phyloP scores from a whole-genome alignment of 345 rosid genomes.

The Salix suchowensis region DNA sequence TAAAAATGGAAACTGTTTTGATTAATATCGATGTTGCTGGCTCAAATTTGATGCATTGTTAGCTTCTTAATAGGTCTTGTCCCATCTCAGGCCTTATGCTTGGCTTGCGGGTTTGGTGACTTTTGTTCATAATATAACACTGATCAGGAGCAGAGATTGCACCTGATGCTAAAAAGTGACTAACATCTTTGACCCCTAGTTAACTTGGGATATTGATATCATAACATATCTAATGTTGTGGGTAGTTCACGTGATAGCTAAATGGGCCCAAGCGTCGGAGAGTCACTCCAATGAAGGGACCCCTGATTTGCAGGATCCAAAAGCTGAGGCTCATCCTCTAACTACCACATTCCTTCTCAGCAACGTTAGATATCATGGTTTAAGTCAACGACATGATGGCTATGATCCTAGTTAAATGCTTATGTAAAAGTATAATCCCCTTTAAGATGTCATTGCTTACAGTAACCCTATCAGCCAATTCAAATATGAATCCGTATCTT shows the following conservation, averaged over 20 bases:
- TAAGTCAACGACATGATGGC: neutral
- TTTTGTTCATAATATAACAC: neutral
- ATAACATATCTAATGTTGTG: neutral
- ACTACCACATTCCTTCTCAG: neutral
- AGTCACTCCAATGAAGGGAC: neutral
- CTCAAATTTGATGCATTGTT: neutral
- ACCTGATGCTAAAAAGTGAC: neutral
- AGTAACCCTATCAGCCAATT: neutral
- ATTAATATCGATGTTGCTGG: neutral
- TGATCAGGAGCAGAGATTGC: neutral
- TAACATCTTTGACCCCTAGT: neutral
- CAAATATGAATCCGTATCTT: neutral
- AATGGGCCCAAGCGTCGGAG: neutral
- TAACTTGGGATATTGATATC: neutral
- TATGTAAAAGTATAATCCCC: neutral
- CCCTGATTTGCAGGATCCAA: neutral
- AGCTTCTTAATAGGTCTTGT: neutral
- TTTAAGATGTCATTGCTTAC: neutral
- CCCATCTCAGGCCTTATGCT: neutral
- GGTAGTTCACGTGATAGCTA: neutral
- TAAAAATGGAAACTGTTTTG: neutral
- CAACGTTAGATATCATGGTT: neutral
- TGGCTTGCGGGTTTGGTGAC: neutral
- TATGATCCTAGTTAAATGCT: neutral
- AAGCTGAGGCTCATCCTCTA: neutral